Evolutionary conservation across 2,329 filamentous ascomycete species (phyloP).

Genomic region (Cladosporium sp.): DNA sequence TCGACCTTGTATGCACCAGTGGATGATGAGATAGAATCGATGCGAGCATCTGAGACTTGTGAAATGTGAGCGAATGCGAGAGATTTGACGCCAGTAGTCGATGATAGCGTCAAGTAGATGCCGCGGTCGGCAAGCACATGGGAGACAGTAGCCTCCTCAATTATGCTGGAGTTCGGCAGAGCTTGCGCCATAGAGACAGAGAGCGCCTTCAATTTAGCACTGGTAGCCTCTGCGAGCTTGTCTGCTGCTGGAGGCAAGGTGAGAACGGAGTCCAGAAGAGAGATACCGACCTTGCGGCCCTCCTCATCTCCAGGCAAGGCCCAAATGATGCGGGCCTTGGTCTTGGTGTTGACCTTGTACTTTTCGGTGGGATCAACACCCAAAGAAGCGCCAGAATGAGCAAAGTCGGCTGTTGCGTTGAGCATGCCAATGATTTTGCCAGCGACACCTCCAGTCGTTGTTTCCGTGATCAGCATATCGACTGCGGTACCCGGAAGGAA

Average conservation of each 20-base stretch:
- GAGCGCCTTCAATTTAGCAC: slow-evolving; percentile 29
- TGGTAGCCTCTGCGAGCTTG: slow-evolving; percentile 39
- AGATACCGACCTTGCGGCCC: slow-evolving; percentile 81
- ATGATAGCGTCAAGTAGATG: slow-evolving; percentile 68
- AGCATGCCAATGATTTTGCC: slow-evolving; percentile 92
- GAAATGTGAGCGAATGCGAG: slow-evolving; percentile 88
- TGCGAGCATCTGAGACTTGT: slow-evolving; percentile 82
- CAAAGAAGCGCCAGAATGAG: slow-evolving; percentile 71
- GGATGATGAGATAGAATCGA: slow-evolving; percentile 76
- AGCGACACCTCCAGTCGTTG: slow-evolving; percentile 70
- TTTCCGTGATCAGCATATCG: slow-evolving; percentile 78
- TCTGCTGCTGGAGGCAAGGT: slow-evolving; percentile 54
- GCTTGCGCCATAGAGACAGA: slow-evolving; percentile 43
- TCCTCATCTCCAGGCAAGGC: slow-evolving; percentile 74
- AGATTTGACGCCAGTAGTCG: slow-evolving; percentile 7
- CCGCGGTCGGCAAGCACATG: slow-evolving; percentile 80
- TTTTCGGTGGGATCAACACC: slow-evolving; percentile 65
- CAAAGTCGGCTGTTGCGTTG: slow-evolving; percentile 84
- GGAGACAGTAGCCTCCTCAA: slow-evolving; percentile 76
- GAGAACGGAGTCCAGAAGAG: slow-evolving; percentile 80
- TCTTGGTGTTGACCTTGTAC: slow-evolving; percentile 77
- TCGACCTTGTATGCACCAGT: slow-evolving; percentile 77
- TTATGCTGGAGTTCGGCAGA: slow-evolving; percentile 70
- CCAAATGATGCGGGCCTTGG: slow-evolving; percentile 84
- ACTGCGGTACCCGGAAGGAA: slow-evolving; percentile 91